A percentile compares a stretch with the other conserved stretches of the same genome.
phyloP scores from a whole-genome alignment of 176 grass and related monocot species.

The Oryza meyeriana region DNA sequence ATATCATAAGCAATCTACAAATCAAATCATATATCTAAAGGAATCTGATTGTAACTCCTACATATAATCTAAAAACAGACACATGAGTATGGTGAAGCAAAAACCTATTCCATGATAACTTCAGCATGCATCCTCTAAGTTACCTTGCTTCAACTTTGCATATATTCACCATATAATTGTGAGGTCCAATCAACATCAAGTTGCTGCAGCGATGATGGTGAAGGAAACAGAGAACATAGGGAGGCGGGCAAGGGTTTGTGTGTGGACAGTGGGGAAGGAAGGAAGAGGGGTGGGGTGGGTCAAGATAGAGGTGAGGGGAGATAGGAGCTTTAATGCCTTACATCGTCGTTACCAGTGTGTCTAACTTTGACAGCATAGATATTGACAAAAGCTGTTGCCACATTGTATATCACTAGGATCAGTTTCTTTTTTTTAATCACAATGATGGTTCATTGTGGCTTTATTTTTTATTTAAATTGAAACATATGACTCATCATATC shows the following conservation, averaged over 20 bases:
- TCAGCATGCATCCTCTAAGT: not conserved
- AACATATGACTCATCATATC: not conserved
- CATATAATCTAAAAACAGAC: too few species aligned
- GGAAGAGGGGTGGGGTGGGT: not conserved
- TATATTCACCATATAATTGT: not conserved
- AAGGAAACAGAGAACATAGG: not conserved
- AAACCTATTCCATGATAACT: not conserved
- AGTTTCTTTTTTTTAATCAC: not conserved
- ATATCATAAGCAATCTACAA: too few species aligned
- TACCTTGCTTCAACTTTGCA: not conserved
- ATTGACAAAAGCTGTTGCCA: not conserved
- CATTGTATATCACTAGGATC: not conserved
- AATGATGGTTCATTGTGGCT: not conserved
- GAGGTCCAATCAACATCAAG: not conserved
- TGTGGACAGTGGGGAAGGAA: not conserved
- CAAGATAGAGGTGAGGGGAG: not conserved
- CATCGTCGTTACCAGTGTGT: not conserved
- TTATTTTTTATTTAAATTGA: not conserved
- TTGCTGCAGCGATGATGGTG: not conserved
- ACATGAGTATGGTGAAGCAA: not conserved
- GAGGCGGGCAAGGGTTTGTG: not conserved
- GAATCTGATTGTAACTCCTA: too few species aligned
- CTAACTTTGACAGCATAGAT: not conserved
- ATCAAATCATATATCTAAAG: too few species aligned
- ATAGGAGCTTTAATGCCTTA: not conserved